A percentile compares a stretch with the other conserved stretches of the same genome.
Conservation (phyloP, 108 stramenopile species). For the Cylindrotheca fusiformis region DNA sequence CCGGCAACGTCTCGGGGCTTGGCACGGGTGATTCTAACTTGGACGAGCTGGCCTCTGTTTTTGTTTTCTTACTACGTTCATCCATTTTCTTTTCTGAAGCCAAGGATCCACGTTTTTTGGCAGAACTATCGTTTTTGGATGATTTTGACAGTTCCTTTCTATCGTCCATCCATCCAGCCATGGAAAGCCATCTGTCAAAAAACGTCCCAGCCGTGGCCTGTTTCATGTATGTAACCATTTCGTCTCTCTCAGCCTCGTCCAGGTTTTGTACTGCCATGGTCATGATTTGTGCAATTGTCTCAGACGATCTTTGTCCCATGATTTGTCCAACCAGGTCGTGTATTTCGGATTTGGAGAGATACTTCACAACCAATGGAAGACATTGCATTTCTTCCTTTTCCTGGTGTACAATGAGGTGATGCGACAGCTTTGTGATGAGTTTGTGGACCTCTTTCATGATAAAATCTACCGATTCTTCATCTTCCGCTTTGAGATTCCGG, state of each 20-base stretch:
- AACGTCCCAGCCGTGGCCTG: constrained; percentile 89
- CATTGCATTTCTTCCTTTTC: constrained; percentile 89
- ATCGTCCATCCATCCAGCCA: constrained; percentile 77
- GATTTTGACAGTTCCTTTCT: background rate
- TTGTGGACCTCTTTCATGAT: constrained; percentile 52
- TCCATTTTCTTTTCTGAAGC: too few species aligned
- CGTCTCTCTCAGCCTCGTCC: constrained; percentile 59
- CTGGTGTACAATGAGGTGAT: constrained; percentile 75
- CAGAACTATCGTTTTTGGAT: too few species aligned
- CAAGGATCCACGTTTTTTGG: too few species aligned
- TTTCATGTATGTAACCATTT: constrained; percentile 90
- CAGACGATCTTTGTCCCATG: constrained; percentile 82
- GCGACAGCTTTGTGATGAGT: constrained; percentile 44
- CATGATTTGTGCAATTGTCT: constrained; percentile 86
- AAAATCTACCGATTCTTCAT: constrained; percentile 27
- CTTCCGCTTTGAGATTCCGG: background rate
- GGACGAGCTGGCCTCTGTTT: background rate
- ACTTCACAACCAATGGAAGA: constrained; percentile 82
- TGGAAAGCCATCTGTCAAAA: constrained; percentile 86
- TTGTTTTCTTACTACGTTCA: background rate
- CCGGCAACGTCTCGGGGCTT: too few species aligned
- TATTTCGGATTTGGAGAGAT: constrained; percentile 80
- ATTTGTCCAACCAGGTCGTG: constrained; percentile 86
- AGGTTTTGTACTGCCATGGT: constrained; percentile 92
- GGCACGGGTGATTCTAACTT: background rate